phyloP scores from a whole-genome alignment of 2,329 filamentous ascomycete genomes.

The Ophiostoma tasmaniense region DNA sequence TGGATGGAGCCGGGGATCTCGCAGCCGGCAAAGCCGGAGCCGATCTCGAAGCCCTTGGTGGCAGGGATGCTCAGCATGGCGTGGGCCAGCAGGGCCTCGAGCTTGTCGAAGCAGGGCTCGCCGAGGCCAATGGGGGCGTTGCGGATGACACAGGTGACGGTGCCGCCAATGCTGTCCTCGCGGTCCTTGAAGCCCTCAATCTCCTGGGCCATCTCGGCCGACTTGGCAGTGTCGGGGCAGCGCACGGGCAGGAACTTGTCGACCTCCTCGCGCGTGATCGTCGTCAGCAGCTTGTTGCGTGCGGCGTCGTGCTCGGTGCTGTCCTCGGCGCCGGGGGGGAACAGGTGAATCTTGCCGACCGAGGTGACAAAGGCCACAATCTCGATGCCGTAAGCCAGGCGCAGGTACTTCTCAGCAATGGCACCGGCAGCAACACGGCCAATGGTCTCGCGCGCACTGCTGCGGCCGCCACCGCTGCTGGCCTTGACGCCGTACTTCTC shows the following conservation, averaged over 20 bases:
- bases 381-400: slow-evolving; percentile 71
- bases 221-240: slow-evolving; percentile 62
- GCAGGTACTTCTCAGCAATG: slow-evolving; percentile 88
- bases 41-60: slow-evolving; percentile 92
- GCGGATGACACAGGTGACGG: slow-evolving; percentile 86
- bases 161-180: slow-evolving; percentile 86
- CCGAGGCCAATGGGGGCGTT: slow-evolving; percentile 79
- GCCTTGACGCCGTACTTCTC: slow-evolving; percentile 97
- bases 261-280: slow-evolving; percentile 65
- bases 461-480: slow-evolving; percentile 78
- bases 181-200: slow-evolving; percentile 72
- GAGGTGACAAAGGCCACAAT: slow-evolving; percentile 86
- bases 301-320: neutral
- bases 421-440: slow-evolving; percentile 84
- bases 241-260: slow-evolving; percentile 80
- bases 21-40: slow-evolving; percentile 81
- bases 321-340: slow-evolving; percentile 36
- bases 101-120: slow-evolving; percentile 91
- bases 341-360: slow-evolving; percentile 71
- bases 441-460: slow-evolving; percentile 91
- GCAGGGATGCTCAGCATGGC: slow-evolving; percentile 94
- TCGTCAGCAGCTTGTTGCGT: slow-evolving; percentile 50
- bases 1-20: slow-evolving; percentile 81
- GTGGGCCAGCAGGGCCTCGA: slow-evolving; percentile 84
- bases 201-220: slow-evolving; percentile 64